Conservation (phyloP, 495 filamentous ascomycete species). For the Filosporella fistucella region DNA sequence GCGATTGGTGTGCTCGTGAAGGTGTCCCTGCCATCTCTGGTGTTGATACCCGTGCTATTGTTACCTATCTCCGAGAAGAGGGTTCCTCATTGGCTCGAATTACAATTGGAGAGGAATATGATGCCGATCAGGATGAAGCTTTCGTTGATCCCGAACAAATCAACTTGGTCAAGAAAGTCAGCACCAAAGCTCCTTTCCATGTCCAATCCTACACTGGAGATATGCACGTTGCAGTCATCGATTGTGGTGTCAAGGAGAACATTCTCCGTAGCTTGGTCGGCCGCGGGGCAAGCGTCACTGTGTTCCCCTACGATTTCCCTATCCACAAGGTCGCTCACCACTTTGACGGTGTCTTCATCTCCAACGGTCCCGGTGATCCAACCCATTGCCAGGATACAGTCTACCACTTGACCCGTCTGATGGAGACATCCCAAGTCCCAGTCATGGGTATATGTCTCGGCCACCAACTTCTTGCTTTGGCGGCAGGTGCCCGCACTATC, state of each 20-base stretch:
- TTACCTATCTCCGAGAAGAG: slow-evolving; percentile 91
- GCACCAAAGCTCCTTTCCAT: slow-evolving; percentile 97
- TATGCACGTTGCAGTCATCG: slow-evolving; percentile 88
- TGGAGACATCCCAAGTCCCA: slow-evolving; percentile 84
- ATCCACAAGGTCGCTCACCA: slow-evolving; percentile 97
- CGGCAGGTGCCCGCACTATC: slow-evolving; percentile 77
- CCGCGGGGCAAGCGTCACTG: slow-evolving; percentile 83
- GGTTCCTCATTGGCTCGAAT: slow-evolving; percentile 94
- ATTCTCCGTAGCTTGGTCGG: slow-evolving; percentile 89
- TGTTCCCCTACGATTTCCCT: slow-evolving; percentile 92
- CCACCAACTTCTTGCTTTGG: slow-evolving; percentile 82
- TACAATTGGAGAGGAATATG: slow-evolving; percentile 95
- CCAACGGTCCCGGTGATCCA: slow-evolving; percentile 95
- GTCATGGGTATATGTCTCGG: slow-evolving; percentile 97
- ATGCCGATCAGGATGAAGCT: slow-evolving; percentile 96
- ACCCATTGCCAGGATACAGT: slow-evolving; percentile 93
- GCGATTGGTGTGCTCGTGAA: slow-evolving; percentile 92
- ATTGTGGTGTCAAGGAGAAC: slow-evolving; percentile 99
- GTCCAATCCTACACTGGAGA: slow-evolving; percentile 73
- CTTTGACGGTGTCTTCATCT: slow-evolving; percentile 97
- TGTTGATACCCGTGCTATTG: slow-evolving; percentile 94
- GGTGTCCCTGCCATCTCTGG: slow-evolving; percentile 95
- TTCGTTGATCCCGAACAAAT: slow-evolving; percentile 93
- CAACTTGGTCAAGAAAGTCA: slow-evolving; percentile 91
- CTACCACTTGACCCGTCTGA: slow-evolving; percentile 80